Conservation (phyloP, 805 yeast species). For the Saccharomycopsis oosterbeekiorum region DNA sequence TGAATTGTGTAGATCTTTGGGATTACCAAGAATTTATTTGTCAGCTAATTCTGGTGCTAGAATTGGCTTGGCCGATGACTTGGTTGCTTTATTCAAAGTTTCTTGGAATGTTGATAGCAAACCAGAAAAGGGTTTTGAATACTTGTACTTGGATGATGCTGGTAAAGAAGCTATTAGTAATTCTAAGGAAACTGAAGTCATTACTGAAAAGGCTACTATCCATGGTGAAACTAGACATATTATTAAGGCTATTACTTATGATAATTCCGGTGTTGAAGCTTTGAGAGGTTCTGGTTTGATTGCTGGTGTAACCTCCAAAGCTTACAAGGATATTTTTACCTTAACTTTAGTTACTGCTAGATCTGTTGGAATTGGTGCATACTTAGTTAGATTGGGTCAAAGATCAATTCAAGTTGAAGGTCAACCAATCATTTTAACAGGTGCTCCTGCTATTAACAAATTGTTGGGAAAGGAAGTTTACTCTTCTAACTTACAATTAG, state of each 20-base stretch:
- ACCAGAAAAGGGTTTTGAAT: constrained; percentile 81
- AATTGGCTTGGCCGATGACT: constrained; percentile 95
- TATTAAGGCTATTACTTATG: constrained; percentile 84
- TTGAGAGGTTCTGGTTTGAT: constrained; percentile 95
- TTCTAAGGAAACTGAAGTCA: constrained; percentile 47
- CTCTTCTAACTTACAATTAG: constrained; percentile 92
- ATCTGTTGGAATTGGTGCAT: constrained; percentile 99
- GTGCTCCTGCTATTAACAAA: constrained; percentile 98
- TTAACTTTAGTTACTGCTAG: constrained; percentile 98
- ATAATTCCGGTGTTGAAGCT: constrained; percentile 98
- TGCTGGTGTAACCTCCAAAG: constrained; percentile 98
- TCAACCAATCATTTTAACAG: constrained; percentile 95
- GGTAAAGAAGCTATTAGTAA: constrained; percentile 47
- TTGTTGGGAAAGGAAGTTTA: constrained; percentile 94
- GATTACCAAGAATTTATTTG: constrained; percentile 90
- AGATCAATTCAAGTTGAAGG: constrained; percentile 98
- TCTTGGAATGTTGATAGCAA: constrained; percentile 78
- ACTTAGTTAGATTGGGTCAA: constrained; percentile 95
- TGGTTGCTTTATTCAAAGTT: constrained; percentile 79
- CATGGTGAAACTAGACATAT: constrained; percentile 74
- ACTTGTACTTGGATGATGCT: constrained; percentile 71
- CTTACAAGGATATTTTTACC: constrained; percentile 95
- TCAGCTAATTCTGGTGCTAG: constrained; percentile 99
- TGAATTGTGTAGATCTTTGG: constrained; percentile 78
- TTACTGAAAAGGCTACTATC: constrained; percentile 73